Conservation (phyloP, 495 filamentous ascomycete species). For the Neurospora sp. region DNA sequence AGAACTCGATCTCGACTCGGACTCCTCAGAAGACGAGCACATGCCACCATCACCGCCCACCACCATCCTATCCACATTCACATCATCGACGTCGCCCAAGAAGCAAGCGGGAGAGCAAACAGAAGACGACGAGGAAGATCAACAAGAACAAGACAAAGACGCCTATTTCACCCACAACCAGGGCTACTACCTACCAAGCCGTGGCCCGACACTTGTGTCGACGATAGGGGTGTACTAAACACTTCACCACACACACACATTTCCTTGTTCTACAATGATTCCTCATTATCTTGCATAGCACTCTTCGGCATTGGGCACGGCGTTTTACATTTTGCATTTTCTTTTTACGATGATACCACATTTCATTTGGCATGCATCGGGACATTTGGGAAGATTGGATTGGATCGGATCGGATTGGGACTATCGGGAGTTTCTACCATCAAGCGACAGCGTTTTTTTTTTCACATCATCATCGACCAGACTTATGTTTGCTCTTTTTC, state of each 20-base stretch:
- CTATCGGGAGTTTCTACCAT: not conserved
- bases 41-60: constrained; percentile 81
- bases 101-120: not conserved
- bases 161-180: constrained; percentile 43
- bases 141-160: constrained; percentile 28
- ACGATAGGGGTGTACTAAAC: constrained; percentile 39
- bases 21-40: constrained; percentile 55
- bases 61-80: constrained; percentile 53
- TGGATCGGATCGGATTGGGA: not conserved
- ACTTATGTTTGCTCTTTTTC: constrained; percentile 1
- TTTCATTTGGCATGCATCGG: not conserved
- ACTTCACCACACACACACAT: constrained; percentile 10
- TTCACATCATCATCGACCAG: not conserved
- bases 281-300: not conserved
- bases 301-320: constrained; percentile 8
- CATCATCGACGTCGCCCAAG: constrained; percentile 5
- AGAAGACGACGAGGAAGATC: not conserved
- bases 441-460: not conserved
- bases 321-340: constrained; percentile 1
- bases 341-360: constrained; percentile 5
- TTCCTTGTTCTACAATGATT: constrained; percentile 18
- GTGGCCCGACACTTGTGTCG: constrained; percentile 34
- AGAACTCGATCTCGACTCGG: constrained; percentile 63
- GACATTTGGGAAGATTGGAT: not conserved
- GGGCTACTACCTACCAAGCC: constrained; percentile 49